Percentiles rank a stretch among this genome's conserved stretches.
phyloP scores from a whole-genome alignment of 495 filamentous ascomycete genomes.

The Daldinia vernicosa region DNA sequence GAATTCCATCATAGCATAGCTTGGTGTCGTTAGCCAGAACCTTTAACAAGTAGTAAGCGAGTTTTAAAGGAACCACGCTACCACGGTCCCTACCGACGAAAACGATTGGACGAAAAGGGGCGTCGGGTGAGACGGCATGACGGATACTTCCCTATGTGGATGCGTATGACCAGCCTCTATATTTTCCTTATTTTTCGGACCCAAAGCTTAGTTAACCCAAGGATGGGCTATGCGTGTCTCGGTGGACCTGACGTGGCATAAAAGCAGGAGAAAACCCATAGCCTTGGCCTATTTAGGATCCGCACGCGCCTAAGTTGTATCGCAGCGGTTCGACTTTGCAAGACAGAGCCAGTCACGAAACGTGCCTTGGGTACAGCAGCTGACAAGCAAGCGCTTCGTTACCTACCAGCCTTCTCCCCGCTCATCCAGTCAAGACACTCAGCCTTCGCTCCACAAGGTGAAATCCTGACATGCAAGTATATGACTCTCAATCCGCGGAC shows the following conservation, averaged over 20 bases:
- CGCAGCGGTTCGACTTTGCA: conserved; percentile 30
- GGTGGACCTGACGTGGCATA: conserved; percentile 34
- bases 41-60: conserved; percentile 20
- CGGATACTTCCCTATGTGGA: conserved; percentile 40
- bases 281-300: conserved; percentile 17
- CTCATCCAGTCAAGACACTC: conserved; percentile 9
- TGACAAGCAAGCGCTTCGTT: conserved; percentile 30
- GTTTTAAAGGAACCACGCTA: conserved; percentile 4
- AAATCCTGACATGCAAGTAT: neutral
- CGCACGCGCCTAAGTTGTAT: conserved; percentile 34
- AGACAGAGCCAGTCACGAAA: conserved; percentile 28
- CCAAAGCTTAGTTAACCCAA: conserved; percentile 6
- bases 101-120: conserved; percentile 25
- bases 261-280: conserved; percentile 5
- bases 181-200: conserved; percentile 7
- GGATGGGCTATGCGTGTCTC: conserved; percentile 2
- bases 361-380: conserved; percentile 10
- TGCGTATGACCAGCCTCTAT: conserved; percentile 35
- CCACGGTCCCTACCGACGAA: conserved; percentile 13
- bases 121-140: conserved; percentile 38
- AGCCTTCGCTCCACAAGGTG: neutral
- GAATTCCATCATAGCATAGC: neutral
- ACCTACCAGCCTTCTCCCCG: conserved; percentile 15
- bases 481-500: neutral
- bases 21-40: neutral